Conservation (phyloP, 768 basidiomycete genomes). For the Neoboletus magnificus region DNA sequence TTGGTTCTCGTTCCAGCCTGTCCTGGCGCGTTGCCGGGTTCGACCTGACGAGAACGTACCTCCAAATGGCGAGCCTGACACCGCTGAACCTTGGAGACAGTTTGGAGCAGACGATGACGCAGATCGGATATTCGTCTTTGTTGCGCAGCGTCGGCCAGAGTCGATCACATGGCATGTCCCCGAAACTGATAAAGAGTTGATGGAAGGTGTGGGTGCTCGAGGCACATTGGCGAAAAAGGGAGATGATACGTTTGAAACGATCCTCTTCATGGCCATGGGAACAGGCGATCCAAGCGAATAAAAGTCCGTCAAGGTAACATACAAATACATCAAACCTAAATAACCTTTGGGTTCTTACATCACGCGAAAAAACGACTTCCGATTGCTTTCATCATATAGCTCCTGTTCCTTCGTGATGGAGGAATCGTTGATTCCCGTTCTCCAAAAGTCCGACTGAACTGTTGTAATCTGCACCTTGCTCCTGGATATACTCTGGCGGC, state of each 20-base stretch:
- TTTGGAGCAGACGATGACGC: conserved; percentile 39
- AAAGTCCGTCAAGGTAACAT: neutral
- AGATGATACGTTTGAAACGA: conserved; percentile 71
- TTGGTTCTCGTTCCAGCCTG: conserved; percentile 67
- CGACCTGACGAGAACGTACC: too few species aligned
- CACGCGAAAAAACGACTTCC: neutral
- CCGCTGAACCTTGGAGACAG: conserved; percentile 34
- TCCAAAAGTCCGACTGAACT: conserved; percentile 50
- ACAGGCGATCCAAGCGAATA: conserved; percentile 8
- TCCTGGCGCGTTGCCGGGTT: conserved; percentile 33
- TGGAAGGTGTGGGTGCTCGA: conserved; percentile 54
- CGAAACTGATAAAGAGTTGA: conserved; percentile 47
- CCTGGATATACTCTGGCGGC: conserved; percentile 50
- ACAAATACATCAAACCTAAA: neutral
- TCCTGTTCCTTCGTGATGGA: conserved; percentile 18
- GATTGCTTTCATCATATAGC: neutral
- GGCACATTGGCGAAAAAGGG: conserved; percentile 43
- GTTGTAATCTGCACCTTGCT: conserved; percentile 46
- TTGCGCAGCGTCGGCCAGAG: conserved; percentile 53
- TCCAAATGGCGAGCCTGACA: neutral
- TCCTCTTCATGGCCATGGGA: conserved; percentile 44
- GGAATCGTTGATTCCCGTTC: conserved; percentile 55
- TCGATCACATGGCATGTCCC: conserved; percentile 60
- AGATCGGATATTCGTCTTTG: conserved; percentile 56
- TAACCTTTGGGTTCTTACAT: neutral